Base-by-base conservation (phyloP, 495 filamentous ascomycete genomes). In the Hypoxylon subgilvum region DNA sequence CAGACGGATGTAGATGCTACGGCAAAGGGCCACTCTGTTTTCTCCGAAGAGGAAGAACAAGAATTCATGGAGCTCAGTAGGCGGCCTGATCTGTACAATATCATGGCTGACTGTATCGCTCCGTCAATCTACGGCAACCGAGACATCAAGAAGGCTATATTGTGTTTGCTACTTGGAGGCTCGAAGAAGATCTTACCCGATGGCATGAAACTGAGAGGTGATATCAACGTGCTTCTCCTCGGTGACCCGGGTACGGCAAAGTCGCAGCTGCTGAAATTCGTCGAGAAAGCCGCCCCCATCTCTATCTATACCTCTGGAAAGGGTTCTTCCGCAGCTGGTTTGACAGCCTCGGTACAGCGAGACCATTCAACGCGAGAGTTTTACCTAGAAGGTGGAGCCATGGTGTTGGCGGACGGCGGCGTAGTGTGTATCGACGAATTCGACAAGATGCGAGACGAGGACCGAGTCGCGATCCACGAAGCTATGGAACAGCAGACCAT, bases 401-500 rank as follows among this genome's bases (percentile, higher is more conserved):
- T 99, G 95, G 95, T 99, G 27, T 84, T 99, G 19, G 95, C 95
- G 1, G 95, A 99, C 64, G 92, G 92, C 9, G 95, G 95, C 66
- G 95, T 97, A 6, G 95, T 97, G 16, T 99, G 95, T 76, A 99
- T 99, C 72, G 95, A 99, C 70, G 95, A 99, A 73, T 99, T 99
- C 71, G 95, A 99, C 77, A 99, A 99, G 79, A 99, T 99, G 95
- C 84, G 95, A 52, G 95, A 99, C 72, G 95, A 99, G 72, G 95
- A 99, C 62, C 85, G 95, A 60, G 95, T 99, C 16, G 95, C 95
- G 6, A 99, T 99, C 72, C 95, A 99, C 80, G 95, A 99, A 82
- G 95, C 95, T 52, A 99, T 99, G 95, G 95, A 99, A 68, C 95
- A 99, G 74, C 95, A 99, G 74, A 99, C 95, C 5, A 99, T 99